Base-by-base conservation (phyloP, 495 filamentous ascomycete genomes). In the Immersiella caudata region DNA sequence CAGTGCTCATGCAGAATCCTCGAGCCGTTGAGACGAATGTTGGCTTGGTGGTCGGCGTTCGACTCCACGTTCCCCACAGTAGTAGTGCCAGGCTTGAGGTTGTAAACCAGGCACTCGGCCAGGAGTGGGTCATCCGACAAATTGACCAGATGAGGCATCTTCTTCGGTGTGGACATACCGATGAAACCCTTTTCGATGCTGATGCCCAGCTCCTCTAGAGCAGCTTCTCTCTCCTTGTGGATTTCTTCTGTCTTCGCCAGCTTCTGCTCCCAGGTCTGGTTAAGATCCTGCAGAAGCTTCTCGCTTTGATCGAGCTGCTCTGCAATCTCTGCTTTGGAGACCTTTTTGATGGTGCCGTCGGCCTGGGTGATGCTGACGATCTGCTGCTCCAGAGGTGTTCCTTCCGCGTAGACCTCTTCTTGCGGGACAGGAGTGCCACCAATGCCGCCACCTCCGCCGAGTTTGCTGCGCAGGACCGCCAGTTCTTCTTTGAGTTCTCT, bases 181-280 rank as follows among this genome's bases (percentile, higher is more conserved):
- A 99, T 89, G 75, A 97, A 97, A 16, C 96, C 95, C 76, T 98
- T 99, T 75, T 98, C 95, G 69, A 99, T 99, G 75, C 93, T 97
- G 78, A 99, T 97, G 64, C 95, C 95, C 26, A 99, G 84, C 75
- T 99, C 95, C 79, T 99, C 95, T 35, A 99, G 81, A 11, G 95
- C 96, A 36, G 92, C 86, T 79, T 99, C 95, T 61, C 95, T 91
- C 75, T 99, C 95, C 73, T 96, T 97, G 82, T 98, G 96, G 65
- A 99, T 97, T 66, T 91, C 85, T 73, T 99, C 95, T 1, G 95
- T 99, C 78, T 95, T 97, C 71, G 88, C 84, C 70, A 99, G 81
- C 73, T 97, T 97, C 79, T 99, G 87, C 80, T 99, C 95, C 95
- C 95, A 99, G 0, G 95, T 98, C 81, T 98, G 94, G 71, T 99